A percentile compares a stretch with the other conserved stretches of the same genome.
These are phyloP conservation scores for Lotmaria passim DNA, from an alignment of 208 protist species.

Conservation along the genomic window DNA sequence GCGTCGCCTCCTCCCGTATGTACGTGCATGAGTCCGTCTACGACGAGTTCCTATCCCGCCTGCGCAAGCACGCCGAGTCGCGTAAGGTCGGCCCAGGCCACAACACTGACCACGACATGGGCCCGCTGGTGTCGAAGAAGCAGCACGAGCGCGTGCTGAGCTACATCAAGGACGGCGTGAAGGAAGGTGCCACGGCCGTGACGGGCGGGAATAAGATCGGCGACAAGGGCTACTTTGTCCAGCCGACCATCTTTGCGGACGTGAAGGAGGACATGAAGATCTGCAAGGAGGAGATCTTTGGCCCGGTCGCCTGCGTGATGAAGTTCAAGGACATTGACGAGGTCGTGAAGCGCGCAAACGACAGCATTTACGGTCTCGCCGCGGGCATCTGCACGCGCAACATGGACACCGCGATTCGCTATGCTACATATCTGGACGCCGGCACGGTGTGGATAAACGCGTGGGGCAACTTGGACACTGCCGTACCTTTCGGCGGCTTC, in stretches of 20 bases:
- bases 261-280: slow-evolving; percentile 80
- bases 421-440: slow-evolving; percentile 59
- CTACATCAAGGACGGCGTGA: slow-evolving; percentile 82
- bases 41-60: slow-evolving; percentile 76
- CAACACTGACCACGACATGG: slow-evolving; percentile 52
- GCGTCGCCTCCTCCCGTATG: slow-evolving; percentile 83
- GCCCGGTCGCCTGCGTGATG: slow-evolving; percentile 85
- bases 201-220: slow-evolving; percentile 58
- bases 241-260: slow-evolving; percentile 85
- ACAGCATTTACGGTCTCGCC: slow-evolving; percentile 84
- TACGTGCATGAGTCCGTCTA: slow-evolving; percentile 85
- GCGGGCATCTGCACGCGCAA: slow-evolving; percentile 81
- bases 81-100: slow-evolving; percentile 65
- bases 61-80: slow-evolving; percentile 56
- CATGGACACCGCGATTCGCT: slow-evolving; percentile 72
- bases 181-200: slow-evolving; percentile 73
- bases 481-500: slow-evolving; percentile 86
- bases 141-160: slow-evolving; percentile 74
- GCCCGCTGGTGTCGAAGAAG: slow-evolving; percentile 70
- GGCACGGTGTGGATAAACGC: slow-evolving; percentile 91
- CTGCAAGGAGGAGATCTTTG: slow-evolving; percentile 90
- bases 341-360: slow-evolving; percentile 79
- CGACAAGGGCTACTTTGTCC: slow-evolving; percentile 82
- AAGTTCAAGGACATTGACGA: slow-evolving; percentile 87
- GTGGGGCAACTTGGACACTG: slow-evolving; percentile 80